These are phyloP conservation scores for Paspalum notatum DNA, from an alignment of 176 grass and related monocot genomes.

Conservation along the genomic window DNA sequence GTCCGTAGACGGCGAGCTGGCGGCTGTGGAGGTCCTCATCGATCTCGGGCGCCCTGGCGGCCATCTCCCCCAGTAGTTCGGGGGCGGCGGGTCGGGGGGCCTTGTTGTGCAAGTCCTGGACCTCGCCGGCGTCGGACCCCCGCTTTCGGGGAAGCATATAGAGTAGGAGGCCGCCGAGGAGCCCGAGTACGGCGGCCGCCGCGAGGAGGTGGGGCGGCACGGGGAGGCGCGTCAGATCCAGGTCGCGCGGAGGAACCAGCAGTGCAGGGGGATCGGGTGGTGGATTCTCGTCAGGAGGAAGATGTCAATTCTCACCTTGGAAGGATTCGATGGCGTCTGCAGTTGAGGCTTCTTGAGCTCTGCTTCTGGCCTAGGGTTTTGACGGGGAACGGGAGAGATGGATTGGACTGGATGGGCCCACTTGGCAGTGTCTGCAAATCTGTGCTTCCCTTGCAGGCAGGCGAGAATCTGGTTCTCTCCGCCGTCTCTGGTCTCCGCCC, in stretches of 20 bases:
- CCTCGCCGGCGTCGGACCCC: conserved; percentile 55
- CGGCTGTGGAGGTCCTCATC: conserved; percentile 92
- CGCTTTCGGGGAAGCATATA: conserved; percentile 82
- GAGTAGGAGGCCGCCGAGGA: conserved; percentile 51
- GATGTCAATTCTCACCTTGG: too few species aligned
- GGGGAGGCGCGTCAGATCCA: conserved; percentile 49
- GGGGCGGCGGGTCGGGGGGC: conserved; percentile 39
- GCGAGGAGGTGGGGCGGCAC: conserved; percentile 49
- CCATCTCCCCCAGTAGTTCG: conserved; percentile 13
- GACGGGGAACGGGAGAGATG: too few species aligned
- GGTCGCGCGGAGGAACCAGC: conserved; percentile 29
- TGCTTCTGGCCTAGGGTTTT: too few species aligned
- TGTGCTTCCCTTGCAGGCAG: background rate
- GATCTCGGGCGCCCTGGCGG: conserved; percentile 56
- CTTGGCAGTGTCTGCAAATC: background rate
- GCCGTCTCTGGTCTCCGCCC: too few species aligned
- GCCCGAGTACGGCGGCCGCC: conserved; percentile 47
- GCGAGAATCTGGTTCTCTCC: too few species aligned
- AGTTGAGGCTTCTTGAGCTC: too few species aligned
- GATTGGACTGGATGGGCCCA: background rate
- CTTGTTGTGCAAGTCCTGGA: conserved; percentile 64
- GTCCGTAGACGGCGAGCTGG: conserved; percentile 85
- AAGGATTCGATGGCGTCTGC: too few species aligned
- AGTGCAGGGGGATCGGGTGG: too few species aligned
- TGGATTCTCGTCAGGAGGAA: too few species aligned